Evolutionary conservation across 2,329 filamentous ascomycete genomes (phyloP), one percentile per base, ranked within the genome.

Genomic region (Diaporthe longicolla): DNA sequence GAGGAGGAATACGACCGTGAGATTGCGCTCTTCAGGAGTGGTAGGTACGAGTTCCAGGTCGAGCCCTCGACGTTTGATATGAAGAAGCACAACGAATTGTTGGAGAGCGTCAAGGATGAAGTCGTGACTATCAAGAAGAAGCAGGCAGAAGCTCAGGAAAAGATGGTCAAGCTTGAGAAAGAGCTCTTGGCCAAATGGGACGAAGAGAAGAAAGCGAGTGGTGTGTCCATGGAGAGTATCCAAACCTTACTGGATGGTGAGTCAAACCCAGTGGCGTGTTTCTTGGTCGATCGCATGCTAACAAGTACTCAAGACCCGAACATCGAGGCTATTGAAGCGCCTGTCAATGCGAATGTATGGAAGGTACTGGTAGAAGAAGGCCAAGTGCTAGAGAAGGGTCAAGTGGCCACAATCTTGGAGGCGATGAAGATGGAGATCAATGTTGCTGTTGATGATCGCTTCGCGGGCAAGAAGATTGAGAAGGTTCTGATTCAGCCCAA

Each of bases 371-470:
- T 86, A 4, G 77, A 83, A 19, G 81, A 83, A 37, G 86, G 86
- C 0, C 82, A 87, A 17, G 70, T 77, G 1, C 57, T 89, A 4
- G 80, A 83, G 17, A 80, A 83, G 15, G 84, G 84, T 10, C 83
- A 88, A 32, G 78, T 84, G 0, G 82, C 87, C 0, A 80, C 83
- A 1, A 85, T 89, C 3, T 80, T 90, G 4, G 88, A 90, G 73
- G 88, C 88, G 0, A 90, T 90, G 88, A 90, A 90, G 78, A 85
- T 90, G 82, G 89, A 90, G 76, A 87, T 90, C 73, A 82, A 83
- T 19, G 83, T 88, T 2, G 32, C 54, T 0, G 66, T 71, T 9
- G 75, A 75, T 29, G 73, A 75, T 26, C 65, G 66, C 9, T 50
- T 75, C 15, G 66, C 11, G 11, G 75, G 75, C 15, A 37, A 45